These are phyloP conservation scores for Amylostereum areolatum DNA, from an alignment of 1,284 basidiomycete genomes.

Conservation along the genomic window DNA sequence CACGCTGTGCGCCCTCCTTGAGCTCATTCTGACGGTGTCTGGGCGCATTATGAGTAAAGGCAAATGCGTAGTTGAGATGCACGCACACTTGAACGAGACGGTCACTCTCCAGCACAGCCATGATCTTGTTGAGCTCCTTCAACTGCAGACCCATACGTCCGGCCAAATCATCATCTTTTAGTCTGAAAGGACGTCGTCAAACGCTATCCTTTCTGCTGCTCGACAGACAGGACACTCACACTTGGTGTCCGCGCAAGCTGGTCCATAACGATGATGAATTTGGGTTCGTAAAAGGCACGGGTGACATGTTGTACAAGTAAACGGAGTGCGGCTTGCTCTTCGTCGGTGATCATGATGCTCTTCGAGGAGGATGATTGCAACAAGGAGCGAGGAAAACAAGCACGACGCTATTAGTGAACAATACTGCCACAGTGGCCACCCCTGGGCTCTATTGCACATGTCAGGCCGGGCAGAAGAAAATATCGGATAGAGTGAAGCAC, in stretches of 20 bases:
- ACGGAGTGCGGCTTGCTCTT: constrained; percentile 69
- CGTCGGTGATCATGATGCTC: constrained; percentile 61
- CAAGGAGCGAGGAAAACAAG: too few species aligned
- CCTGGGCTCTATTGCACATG: too few species aligned
- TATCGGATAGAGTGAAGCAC: too few species aligned
- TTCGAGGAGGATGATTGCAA: too few species aligned
- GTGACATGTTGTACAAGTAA: constrained; percentile 89
- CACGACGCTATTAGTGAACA: too few species aligned
- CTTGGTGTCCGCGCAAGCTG: constrained; percentile 86
- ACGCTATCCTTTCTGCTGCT: background rate
- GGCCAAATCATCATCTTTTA: constrained; percentile 90
- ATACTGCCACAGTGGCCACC: too few species aligned
- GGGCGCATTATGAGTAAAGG: constrained; percentile 2
- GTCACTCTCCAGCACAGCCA: constrained; percentile 82
- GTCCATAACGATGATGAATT: constrained; percentile 89
- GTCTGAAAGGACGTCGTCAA: too few species aligned
- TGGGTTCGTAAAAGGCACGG: constrained; percentile 91
- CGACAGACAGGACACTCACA: constrained; percentile 60
- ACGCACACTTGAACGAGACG: constrained; percentile 79
- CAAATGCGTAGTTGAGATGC: constrained; percentile 6
- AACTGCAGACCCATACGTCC: constrained; percentile 81
- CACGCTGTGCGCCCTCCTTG: constrained; percentile 76
- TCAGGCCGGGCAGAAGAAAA: too few species aligned
- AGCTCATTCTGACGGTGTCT: constrained; percentile 84
- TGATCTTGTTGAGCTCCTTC: constrained; percentile 93